Percentiles rank a stretch among this genome's conserved stretches.
Conservation (phyloP, 495 filamentous ascomycete genomes). For the Trichoderma virens region DNA sequence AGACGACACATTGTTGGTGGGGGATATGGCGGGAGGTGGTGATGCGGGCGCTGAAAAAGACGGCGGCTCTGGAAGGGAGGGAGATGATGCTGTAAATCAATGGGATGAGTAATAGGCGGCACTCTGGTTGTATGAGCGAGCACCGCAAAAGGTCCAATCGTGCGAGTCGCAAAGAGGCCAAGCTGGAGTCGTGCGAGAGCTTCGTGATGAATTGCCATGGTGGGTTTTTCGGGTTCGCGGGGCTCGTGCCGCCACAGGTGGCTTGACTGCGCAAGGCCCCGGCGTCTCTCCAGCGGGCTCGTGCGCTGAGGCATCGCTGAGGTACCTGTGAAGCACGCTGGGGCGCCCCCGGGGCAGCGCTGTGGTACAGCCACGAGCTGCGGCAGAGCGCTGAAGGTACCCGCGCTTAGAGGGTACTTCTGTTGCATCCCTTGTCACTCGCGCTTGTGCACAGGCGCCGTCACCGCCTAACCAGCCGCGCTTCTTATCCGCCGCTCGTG, state of each 20-base stretch:
- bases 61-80: not conserved
- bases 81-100: not conserved
- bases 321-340: not conserved
- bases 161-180: not conserved
- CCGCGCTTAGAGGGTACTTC: not conserved
- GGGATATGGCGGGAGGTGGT: not conserved
- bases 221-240: slow-evolving; percentile 4
- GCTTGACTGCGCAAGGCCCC: not conserved
- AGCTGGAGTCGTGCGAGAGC: not conserved
- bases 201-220: not conserved
- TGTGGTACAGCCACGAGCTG: not conserved
- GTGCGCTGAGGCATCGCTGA: no score
- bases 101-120: not conserved
- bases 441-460: not conserved
- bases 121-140: not conserved
- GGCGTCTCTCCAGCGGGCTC: not conserved
- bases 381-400: not conserved
- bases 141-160: not conserved
- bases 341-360: not conserved
- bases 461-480: slow-evolving; percentile 2
- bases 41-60: not conserved
- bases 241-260: slow-evolving; percentile 5
- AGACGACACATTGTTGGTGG: slow-evolving; percentile 10
- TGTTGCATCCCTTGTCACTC: not conserved
- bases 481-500: not conserved